phyloP scores from a whole-genome alignment of 306 rosid genomes.

The Arachis hypogaea region DNA sequence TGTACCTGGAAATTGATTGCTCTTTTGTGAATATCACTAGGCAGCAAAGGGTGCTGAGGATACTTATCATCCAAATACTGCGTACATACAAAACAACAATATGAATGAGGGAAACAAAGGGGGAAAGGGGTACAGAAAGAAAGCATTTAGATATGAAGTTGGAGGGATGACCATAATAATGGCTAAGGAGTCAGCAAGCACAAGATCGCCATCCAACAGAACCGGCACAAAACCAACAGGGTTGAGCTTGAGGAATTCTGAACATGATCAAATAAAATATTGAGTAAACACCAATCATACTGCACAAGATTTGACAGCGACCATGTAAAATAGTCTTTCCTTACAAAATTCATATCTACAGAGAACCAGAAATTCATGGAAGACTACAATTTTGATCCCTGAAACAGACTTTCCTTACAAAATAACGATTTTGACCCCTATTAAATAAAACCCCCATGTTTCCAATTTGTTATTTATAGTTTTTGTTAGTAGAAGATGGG shows the following conservation, averaged over 20 bases:
- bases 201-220: conserved; percentile 58
- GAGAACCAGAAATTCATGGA: too few species aligned
- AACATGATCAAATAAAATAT: neutral
- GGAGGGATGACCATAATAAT: conserved; percentile 56
- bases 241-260: conserved; percentile 67
- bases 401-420: too few species aligned
- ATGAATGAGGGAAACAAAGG: neutral
- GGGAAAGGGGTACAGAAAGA: neutral
- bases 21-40: conserved; percentile 58
- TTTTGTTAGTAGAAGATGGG: too few species aligned
- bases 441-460: too few species aligned
- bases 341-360: too few species aligned
- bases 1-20: conserved; percentile 79
- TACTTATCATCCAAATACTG: conserved; percentile 90
- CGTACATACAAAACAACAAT: neutral
- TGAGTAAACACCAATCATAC: neutral
- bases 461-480: too few species aligned
- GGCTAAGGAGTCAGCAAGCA: conserved; percentile 70
- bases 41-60: conserved; percentile 74
- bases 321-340: too few species aligned
- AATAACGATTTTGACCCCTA: too few species aligned
- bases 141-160: neutral
- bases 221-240: conserved; percentile 74
- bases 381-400: too few species aligned
- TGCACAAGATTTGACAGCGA: neutral